Evolutionary conservation across 2,329 filamentous ascomycete genomes (phyloP), one percentile per base, ranked within the genome.

Genomic region (Nannizziopsis arthrosporioides): DNA sequence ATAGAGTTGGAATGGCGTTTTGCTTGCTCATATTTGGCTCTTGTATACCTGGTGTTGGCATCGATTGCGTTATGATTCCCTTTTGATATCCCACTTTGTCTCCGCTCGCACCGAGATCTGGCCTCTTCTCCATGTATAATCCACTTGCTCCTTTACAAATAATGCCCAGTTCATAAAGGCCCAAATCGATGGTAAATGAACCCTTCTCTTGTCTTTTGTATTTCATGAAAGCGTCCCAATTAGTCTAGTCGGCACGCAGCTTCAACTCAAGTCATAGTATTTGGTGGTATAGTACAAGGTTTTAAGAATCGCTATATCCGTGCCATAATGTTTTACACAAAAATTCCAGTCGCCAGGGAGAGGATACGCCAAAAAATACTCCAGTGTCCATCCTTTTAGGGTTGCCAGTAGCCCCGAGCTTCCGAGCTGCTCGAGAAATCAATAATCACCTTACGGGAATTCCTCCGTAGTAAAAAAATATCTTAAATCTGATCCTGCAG

Each of bases 1-100:
- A 47, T 41, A 45, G 17, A 41, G 39, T 53, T 53, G 40, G 51
- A 34, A 44, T 47, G 51, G 51, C 51, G 51, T 53, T 18, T 42
- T 43, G 2, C 30, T 48, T 34, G 10, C 37, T 42, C 18, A 11
- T 48, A 30, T 15, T 40, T 19, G 17, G 12, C 19, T 9, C 11
- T 30, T 38, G 17, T 44, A 37, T 17, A 41, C 10, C 2, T 41
- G 44, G 22, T 36, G 39, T 47, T 27, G n/a, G 8, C 19, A 7
- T 10, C 15, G 31, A 18, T 36, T 47, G 18, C 27, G 8, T 36
- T 42, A 36, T 8, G 27, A 32, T 40, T 18, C 15, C 38, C 14
- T 35, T 27, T 30, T 46, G 27, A 19, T 14, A 40, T 39, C 27
- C 15, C 14, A 36, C 34, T n/a, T n/a, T 19, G 44, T 27, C 36